Conservation (phyloP, 1,139 yeast species). For the Pichia sp. region DNA sequence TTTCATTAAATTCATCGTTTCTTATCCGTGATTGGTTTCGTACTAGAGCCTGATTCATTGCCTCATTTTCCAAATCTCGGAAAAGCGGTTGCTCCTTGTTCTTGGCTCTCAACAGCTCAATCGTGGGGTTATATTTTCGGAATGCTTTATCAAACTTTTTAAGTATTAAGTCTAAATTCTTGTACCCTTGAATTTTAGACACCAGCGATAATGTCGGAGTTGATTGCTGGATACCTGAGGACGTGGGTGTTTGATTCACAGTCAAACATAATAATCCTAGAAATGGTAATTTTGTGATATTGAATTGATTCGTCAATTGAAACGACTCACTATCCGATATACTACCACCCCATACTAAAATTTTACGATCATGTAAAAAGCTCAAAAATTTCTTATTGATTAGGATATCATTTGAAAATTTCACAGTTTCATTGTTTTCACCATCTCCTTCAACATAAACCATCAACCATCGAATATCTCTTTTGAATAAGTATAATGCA, state of each 20-base stretch:
- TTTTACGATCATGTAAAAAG: slow-evolving; percentile 41
- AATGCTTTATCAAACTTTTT: slow-evolving; percentile 36
- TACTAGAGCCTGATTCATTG: slow-evolving; percentile 62
- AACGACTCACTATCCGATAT: slow-evolving; percentile 73
- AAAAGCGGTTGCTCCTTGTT: slow-evolving; percentile 26
- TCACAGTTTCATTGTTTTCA: slow-evolving; percentile 47
- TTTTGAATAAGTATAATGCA: slow-evolving; percentile 61
- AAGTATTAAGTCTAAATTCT: slow-evolving; percentile 25
- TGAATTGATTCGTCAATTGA: slow-evolving; percentile 71
- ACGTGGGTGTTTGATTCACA: slow-evolving; percentile 45
- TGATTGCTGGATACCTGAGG: slow-evolving; percentile 47
- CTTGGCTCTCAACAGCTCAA: slow-evolving; percentile 36
- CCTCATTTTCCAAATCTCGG: slow-evolving; percentile 68
- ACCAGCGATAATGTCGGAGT: slow-evolving; percentile 53
- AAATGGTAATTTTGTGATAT: slow-evolving; percentile 73
- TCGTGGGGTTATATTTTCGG: slow-evolving; percentile 52
- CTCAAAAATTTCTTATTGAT: slow-evolving; percentile 44
- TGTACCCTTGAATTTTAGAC: slow-evolving; percentile 56
- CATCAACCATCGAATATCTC: slow-evolving; percentile 59
- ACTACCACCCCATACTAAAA: slow-evolving; percentile 85
- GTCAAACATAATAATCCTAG: slow-evolving; percentile 61
- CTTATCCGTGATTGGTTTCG: slow-evolving; percentile 31
- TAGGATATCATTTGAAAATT: slow-evolving; percentile 49
- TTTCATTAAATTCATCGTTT: neutral
- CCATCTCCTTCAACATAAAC: slow-evolving; percentile 69